A percentile compares a stretch with the other conserved stretches of the same genome.
phyloP scores from a whole-genome alignment of 192 early-diverging fungal species.

The Podila clonocystis region DNA sequence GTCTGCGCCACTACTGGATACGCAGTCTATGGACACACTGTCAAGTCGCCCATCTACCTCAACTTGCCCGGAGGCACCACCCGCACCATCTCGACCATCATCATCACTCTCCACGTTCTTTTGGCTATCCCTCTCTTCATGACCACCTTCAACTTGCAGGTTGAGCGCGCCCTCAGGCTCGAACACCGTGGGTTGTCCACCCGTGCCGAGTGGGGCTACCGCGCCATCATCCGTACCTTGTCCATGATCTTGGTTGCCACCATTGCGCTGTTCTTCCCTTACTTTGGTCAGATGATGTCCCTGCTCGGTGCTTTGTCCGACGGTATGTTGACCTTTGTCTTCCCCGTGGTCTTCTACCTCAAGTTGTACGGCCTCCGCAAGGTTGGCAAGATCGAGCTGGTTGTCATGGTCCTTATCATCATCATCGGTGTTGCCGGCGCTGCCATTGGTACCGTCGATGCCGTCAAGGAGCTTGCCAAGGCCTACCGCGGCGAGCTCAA shows the following conservation, averaged over 20 bases:
- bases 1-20: slow-evolving; percentile 70
- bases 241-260: slow-evolving; percentile 58
- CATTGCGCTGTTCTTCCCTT: slow-evolving; percentile 65
- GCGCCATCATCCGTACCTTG: slow-evolving; percentile 56
- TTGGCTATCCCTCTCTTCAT: slow-evolving; percentile 73
- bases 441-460: slow-evolving; percentile 71
- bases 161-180: slow-evolving; percentile 65
- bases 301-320: slow-evolving; percentile 67
- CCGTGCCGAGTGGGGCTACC: slow-evolving; percentile 52
- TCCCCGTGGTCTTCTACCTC: slow-evolving; percentile 66
- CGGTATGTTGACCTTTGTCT: slow-evolving; percentile 64
- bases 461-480: slow-evolving; percentile 65
- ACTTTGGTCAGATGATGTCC: slow-evolving; percentile 74
- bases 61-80: slow-evolving; percentile 66
- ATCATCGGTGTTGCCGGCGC: slow-evolving; percentile 68
- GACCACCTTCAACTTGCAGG: slow-evolving; percentile 69
- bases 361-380: slow-evolving; percentile 60
- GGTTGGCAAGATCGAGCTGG: slow-evolving; percentile 30
- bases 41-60: slow-evolving; percentile 68
- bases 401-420: slow-evolving; percentile 37
- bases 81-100: slow-evolving; percentile 61
- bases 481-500: slow-evolving; percentile 53
- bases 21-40: slow-evolving; percentile 66
- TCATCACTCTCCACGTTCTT: slow-evolving; percentile 76
- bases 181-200: slow-evolving; percentile 50